Conservation (phyloP, 2,329 filamentous ascomycete species). For the Nigrospora osmanthi region DNA sequence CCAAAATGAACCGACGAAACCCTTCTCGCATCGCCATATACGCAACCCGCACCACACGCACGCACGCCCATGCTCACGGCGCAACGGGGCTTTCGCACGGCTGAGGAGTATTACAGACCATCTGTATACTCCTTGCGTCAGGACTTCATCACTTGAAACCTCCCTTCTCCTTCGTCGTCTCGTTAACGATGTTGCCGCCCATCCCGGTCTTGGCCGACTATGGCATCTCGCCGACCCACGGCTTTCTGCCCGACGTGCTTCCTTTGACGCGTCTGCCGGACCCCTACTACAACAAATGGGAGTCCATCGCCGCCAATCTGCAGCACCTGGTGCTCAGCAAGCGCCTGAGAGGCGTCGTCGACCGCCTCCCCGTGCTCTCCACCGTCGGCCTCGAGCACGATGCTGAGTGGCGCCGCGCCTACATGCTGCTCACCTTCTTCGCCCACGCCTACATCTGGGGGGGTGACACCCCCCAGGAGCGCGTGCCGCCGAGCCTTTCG, state of each 20-base stretch:
- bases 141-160: slow-evolving; percentile 27
- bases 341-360: slow-evolving; percentile 71
- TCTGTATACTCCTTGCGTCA: slow-evolving; percentile 61
- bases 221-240: slow-evolving; percentile 68
- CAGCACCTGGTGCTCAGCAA: slow-evolving; percentile 82
- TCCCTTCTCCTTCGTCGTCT: slow-evolving; percentile 6
- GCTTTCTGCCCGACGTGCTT: slow-evolving; percentile 77
- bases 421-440: slow-evolving; percentile 60
- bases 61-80: slow-evolving; percentile 24
- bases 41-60: no score
- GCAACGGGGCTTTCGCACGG: slow-evolving; percentile 36
- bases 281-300: slow-evolving; percentile 93
- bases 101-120: slow-evolving; percentile 55
- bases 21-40: no score
- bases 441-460: slow-evolving; percentile 91
- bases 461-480: slow-evolving; percentile 72
- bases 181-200: slow-evolving; percentile 49
- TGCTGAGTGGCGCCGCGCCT: slow-evolving; percentile 80
- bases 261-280: slow-evolving; percentile 78
- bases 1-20: no score
- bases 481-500: slow-evolving; percentile 73
- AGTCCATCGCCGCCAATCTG: slow-evolving; percentile 75
- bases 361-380: slow-evolving; percentile 75
- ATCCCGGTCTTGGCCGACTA: slow-evolving; percentile 66
- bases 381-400: slow-evolving; percentile 75